Base-by-base conservation (phyloP, 2,329 filamentous ascomycete species). In the Aspergillus tanneri region DNA sequence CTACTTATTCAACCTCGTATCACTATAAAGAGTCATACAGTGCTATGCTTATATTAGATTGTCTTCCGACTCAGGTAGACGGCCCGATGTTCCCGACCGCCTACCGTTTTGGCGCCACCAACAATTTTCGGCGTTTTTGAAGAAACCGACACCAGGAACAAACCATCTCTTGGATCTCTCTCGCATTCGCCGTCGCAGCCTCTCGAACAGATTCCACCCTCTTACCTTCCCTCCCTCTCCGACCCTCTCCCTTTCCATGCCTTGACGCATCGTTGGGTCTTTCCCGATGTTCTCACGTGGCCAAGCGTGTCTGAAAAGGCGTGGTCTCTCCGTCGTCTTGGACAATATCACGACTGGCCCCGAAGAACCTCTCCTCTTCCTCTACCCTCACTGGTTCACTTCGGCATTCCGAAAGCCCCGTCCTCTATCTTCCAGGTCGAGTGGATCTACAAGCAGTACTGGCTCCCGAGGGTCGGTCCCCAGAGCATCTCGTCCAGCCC, bases 301-400 rank as follows among this genome's bases (percentile, higher is more conserved):
- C 61, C 64, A 63, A 50, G 63, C 68, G 49, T 68, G 65, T 64
- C 66, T 70, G 53, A 65, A 68, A 64, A 68, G 67, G 61, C 69
- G 64, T 59, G 64, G 60, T 56, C 48, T 70, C 49, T 61, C 60
- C 50, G 58, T 63, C 52, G 54, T 67, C 55, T 57, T 67, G 51
- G 67, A 73, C 58, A 66, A 59, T 50, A 61, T 64, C 55, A 57
- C 65, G 55, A 59, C 63, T 57, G 59, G 64, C 58, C 55, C 69
- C 52, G 66, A 71, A 57, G 71, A 75, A 56, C 72, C 72, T 51
- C 59, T 76, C 37, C 63, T 72, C 12, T 76, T 76, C 49, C 70
- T 75, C 27, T 76, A 75, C 55, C 73, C 73, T 43, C 66, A 61
- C 53, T 73, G 68, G 67, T 61, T 65, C 47, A 57, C 65, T 11